phyloP scores from a whole-genome alignment of 305 asterid species.

The Nicotiana rustica region DNA sequence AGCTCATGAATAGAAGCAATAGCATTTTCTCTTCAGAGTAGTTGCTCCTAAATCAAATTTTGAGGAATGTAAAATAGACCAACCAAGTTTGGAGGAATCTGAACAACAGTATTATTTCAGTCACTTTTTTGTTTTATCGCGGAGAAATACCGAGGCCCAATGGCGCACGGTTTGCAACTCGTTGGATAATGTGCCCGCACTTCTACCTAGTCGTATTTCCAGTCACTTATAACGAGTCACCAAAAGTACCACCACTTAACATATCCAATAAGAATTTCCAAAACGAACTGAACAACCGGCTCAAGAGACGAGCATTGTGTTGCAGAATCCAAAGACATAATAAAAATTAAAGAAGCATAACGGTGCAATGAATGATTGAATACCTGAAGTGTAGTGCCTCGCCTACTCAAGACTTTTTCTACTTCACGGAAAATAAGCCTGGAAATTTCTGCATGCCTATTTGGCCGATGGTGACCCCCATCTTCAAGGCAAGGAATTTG shows the following conservation, averaged over 20 bases:
- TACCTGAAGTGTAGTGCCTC: slow-evolving; percentile 86
- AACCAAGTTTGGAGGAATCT: background rate
- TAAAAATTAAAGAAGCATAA: background rate
- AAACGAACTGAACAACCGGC: background rate
- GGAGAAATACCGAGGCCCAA: background rate
- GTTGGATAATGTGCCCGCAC: background rate
- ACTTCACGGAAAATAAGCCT: slow-evolving; percentile 91
- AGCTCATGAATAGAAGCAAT: background rate
- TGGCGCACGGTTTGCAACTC: background rate
- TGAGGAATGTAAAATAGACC: background rate
- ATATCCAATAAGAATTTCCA: background rate
- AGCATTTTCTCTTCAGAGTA: background rate
- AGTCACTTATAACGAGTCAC: slow-evolving; percentile 5
- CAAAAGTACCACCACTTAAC: slow-evolving; percentile 5
- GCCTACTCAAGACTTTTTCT: slow-evolving; percentile 79
- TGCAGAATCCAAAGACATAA: background rate
- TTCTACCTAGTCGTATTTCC: background rate
- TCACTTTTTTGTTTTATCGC: background rate
- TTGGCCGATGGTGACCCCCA: slow-evolving; percentile 99
- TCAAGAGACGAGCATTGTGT: background rate
- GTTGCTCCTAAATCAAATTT: background rate
- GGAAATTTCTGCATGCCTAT: slow-evolving; percentile 96
- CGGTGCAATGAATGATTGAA: slow-evolving; percentile 29
- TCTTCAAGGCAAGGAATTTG: slow-evolving; percentile 97
- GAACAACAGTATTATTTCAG: background rate